Base-by-base conservation (phyloP, 2,329 filamentous ascomycete genomes). In the Fusarium avenaceum region DNA sequence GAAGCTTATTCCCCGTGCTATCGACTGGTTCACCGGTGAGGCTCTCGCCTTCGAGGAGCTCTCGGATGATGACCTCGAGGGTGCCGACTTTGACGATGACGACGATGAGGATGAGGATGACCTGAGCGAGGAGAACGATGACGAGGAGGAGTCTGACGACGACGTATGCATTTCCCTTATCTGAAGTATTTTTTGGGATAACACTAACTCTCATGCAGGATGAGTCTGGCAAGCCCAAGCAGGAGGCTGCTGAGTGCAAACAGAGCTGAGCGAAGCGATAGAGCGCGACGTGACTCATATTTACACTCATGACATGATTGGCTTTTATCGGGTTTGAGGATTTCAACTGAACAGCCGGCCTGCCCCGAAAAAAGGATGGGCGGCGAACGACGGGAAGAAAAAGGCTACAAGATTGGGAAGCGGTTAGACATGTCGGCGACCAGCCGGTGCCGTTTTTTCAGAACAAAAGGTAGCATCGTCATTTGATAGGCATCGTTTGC, bases 11-110 rank as follows among this genome's bases (percentile, higher is more conserved):
- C 96, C 96, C 70, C 94, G 95, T 73, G 96, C 96, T 59, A 96
- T 99, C 75, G 96, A 99, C 83, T 99, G 96, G 96, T 99, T 99
- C 81, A 99, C 96, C 53, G 96, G 96, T 60, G 96, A 99, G 84
- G 96, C 96, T 72, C 90, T 99, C 69, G 94, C 96, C 74, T 99
- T 93, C 75, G 96, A 99, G 86, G 95, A 97, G 80, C 82, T 97
- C 64, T 92, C 95, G 39, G 88, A 88, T 49, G 92, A 97, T 55
- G 94, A 95, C 65, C 85, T 94, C 68, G 91, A 94, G 57, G 91
- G 91, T 75, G 92, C 90, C 67, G 92, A 93, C 69, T 93, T 92
- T 71, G 92, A 95, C 63, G 94, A 97, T 28, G 93, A 96, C 19
- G 95, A 97, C 52, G 95, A 97, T 51, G 94, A 97, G 60, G 94